phyloP scores from a whole-genome alignment of 1,284 basidiomycete genomes.

The Irpex sp. region DNA sequence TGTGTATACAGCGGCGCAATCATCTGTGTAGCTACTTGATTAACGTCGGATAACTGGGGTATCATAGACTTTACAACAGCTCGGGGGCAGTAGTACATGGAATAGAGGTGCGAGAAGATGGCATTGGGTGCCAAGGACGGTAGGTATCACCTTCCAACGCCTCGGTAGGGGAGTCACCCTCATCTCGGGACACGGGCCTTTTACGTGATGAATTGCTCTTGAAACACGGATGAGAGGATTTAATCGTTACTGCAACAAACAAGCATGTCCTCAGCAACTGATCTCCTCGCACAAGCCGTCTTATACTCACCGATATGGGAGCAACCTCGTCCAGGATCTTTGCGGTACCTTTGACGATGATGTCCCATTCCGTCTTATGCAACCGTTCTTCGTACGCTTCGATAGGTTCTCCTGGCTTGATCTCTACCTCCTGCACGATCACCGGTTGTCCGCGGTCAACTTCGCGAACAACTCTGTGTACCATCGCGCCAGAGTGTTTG shows the following conservation, averaged over 20 bases:
- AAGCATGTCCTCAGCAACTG: background rate
- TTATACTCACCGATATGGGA: constrained; percentile 11
- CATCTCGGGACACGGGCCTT: background rate
- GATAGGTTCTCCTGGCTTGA: constrained; percentile 70
- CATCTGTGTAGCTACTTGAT: background rate
- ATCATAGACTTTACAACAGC: background rate
- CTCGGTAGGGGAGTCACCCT: background rate
- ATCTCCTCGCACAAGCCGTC: background rate
- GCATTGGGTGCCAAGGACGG: background rate
- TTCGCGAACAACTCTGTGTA: constrained; percentile 91
- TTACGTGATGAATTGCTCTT: background rate
- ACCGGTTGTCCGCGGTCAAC: constrained; percentile 92
- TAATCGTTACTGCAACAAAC: too few relatives aligned
- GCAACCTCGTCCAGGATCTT: constrained; percentile 53
- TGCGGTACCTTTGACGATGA: constrained; percentile 84
- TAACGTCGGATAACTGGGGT: background rate
- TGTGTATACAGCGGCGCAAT: background rate
- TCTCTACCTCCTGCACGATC: constrained; percentile 76
- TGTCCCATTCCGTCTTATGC: constrained; percentile 84
- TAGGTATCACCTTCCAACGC: background rate
- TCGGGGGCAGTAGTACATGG: background rate
- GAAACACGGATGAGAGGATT: too few relatives aligned
- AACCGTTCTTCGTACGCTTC: constrained; percentile 78
- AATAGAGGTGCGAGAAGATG: background rate
- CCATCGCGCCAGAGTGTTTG: constrained; percentile 83